phyloP scores from a whole-genome alignment of 108 stramenopile species.

The Epipyxis sp. region DNA sequence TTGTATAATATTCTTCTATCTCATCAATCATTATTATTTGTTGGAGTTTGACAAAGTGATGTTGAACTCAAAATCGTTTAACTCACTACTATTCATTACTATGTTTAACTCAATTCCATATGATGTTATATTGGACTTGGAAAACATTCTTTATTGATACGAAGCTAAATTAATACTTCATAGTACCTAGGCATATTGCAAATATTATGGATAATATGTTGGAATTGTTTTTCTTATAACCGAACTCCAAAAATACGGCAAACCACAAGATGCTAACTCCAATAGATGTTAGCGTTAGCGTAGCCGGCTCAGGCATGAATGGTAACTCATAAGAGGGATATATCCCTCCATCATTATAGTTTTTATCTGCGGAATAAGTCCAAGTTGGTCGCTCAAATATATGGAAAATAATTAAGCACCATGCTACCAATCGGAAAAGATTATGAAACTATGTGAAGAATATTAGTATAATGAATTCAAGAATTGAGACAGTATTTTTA shows the following conservation, averaged over 20 bases:
- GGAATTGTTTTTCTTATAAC: too few relatives aligned
- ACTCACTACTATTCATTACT: too few relatives aligned
- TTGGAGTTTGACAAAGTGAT: too few relatives aligned
- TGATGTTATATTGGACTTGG: too few relatives aligned
- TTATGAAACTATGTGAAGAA: constrained; percentile 18
- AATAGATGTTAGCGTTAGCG: neutral
- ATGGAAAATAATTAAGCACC: neutral
- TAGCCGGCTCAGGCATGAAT: neutral
- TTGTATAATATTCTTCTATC: too few relatives aligned
- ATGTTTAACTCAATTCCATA: too few relatives aligned
- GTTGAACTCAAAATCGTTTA: too few relatives aligned
- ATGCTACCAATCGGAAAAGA: constrained; percentile 17
- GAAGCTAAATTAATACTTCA: too few relatives aligned
- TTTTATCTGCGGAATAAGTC: neutral
- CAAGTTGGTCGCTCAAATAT: neutral
- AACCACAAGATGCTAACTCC: neutral
- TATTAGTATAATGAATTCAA: neutral
- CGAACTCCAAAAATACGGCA: neutral
- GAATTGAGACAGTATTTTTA: neutral
- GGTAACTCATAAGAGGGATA: neutral
- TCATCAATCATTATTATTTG: too few relatives aligned
- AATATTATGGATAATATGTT: too few relatives aligned
- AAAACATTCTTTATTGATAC: too few relatives aligned
- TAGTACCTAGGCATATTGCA: too few relatives aligned
- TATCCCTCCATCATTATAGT: neutral